Evolutionary conservation across 306 rosid genomes (phyloP).

Genomic region (peach (Prunus persica)): DNA sequence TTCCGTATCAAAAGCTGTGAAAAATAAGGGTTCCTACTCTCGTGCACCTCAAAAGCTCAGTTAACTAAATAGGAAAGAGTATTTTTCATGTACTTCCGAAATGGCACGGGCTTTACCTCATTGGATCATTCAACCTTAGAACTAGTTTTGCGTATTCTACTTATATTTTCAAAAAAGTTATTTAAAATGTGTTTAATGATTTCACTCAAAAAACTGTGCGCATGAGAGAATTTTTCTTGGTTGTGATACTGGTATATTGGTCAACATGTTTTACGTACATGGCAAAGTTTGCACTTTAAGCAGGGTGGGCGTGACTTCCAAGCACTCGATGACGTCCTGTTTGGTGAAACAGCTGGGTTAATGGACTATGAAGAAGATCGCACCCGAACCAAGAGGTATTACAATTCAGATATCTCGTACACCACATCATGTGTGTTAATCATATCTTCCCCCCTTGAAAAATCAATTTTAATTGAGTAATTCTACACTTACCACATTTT

Average conservation of each 20-base stretch:
- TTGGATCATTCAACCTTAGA: neutral
- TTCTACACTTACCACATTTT: too few species aligned
- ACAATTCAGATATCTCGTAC: neutral
- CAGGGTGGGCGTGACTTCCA: slow-evolving; percentile 14
- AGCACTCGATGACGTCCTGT: slow-evolving; percentile 10
- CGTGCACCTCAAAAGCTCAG: neutral
- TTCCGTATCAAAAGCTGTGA: neutral
- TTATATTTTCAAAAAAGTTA: neutral
- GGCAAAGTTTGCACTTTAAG: slow-evolving; percentile 1
- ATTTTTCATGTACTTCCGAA: neutral
- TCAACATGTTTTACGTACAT: neutral
- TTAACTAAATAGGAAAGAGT: neutral
- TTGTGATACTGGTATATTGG: neutral
- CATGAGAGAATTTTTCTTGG: neutral
- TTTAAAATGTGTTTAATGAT: neutral
- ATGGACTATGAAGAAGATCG: slow-evolving; percentile 26
- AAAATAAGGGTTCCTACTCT: neutral
- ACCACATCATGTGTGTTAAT: neutral
- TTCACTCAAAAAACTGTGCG: neutral
- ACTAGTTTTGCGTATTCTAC: neutral
- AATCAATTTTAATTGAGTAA: neutral
- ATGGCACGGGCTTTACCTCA: neutral
- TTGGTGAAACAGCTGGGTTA: slow-evolving; percentile 13
- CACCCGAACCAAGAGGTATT: slow-evolving; percentile 14
- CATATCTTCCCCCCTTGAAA: neutral